A percentile compares a stretch with the other conserved stretches of the same genome.
phyloP scores from a whole-genome alignment of 805 yeast genomes.

The Priceomyces medius region DNA sequence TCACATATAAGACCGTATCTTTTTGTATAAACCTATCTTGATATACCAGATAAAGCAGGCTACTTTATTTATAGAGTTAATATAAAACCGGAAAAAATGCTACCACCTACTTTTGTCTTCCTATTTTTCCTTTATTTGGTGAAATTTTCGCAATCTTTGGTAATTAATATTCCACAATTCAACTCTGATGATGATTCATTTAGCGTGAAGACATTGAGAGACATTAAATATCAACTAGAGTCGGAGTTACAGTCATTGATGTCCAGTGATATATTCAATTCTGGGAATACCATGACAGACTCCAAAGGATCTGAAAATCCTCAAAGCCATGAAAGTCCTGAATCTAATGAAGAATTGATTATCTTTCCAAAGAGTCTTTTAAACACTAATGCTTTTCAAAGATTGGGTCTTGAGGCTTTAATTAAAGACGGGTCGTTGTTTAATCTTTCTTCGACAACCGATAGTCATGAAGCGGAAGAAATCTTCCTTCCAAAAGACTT shows the following conservation, averaged over 20 bases:
- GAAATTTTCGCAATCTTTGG: constrained; percentile 3
- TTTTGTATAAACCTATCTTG: neutral
- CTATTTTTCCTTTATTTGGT: neutral
- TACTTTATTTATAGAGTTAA: too few species aligned
- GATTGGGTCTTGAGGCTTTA: constrained; percentile 16
- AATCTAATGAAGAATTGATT: constrained; percentile 16
- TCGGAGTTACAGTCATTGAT: constrained; percentile 10
- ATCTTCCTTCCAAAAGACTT: constrained; percentile 32
- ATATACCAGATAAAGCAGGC: too few species aligned
- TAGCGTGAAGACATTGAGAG: constrained; percentile 10
- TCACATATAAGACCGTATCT: constrained; percentile 1
- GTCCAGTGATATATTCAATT: constrained; percentile 9
- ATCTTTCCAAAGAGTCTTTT: constrained; percentile 27
- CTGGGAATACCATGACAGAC: neutral
- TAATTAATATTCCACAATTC: constrained; percentile 2
- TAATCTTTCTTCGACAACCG: constrained; percentile 6
- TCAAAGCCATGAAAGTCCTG: neutral
- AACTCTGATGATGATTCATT: neutral
- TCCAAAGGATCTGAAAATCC: neutral
- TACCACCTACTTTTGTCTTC: neutral
- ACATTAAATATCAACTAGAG: constrained; percentile 10
- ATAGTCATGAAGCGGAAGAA: constrained; percentile 4
- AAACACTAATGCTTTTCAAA: constrained; percentile 16
- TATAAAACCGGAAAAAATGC: too few species aligned
- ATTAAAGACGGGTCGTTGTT: constrained; percentile 5